Base-by-base conservation (phyloP, 176 grass and related monocot genomes). In the Lolium rigidum region DNA sequence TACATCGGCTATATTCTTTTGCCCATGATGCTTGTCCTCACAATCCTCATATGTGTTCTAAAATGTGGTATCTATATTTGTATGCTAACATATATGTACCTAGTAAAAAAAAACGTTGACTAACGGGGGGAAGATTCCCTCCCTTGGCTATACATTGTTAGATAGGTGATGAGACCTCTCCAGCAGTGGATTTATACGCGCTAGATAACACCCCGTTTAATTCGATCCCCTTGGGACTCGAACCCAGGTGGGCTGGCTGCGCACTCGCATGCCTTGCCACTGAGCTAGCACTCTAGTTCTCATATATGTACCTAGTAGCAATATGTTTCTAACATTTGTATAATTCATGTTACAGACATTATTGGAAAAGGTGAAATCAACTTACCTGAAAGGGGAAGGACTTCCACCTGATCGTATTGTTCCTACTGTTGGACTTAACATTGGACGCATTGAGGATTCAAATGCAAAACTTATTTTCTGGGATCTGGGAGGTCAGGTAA, bases 401-500 rank as follows among this genome's bases (percentile, higher is more conserved):
- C 86, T 98, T 21, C 79, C 88, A 17, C 95, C 90, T 52, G 95
- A 98, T 77, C 86, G 90, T 61, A 92, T 95, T 21, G 91, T 95
- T 83, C 95, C 95, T 20, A 98, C 95, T 15, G 91, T 98, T 84
- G 95, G 95, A 43, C 91, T 98, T 78, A 98, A 98, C 70, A 94
- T 98, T 80, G 89, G 93, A 12, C 88, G 95, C 52, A 92, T 98
- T 82, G 95, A 98, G 87, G 89, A 92, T 78, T 68, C 89, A 74
- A 96, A 93, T 79, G 89, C 91, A 43, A 93, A 98, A 55, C 89
- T 98, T 87, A 93, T 95, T 76, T 92, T 95, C 89, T 98, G 95
- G 95, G 95, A 98, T 80, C 83, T 98, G 71, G 91, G 95, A 86
- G 95, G 95, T 81, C 95, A 98, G 95, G 95, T 98, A 74, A 82